Evolutionary conservation across 2,329 filamentous ascomycete genomes (phyloP).

Genomic region (Trichoderma brevicompactum): DNA sequence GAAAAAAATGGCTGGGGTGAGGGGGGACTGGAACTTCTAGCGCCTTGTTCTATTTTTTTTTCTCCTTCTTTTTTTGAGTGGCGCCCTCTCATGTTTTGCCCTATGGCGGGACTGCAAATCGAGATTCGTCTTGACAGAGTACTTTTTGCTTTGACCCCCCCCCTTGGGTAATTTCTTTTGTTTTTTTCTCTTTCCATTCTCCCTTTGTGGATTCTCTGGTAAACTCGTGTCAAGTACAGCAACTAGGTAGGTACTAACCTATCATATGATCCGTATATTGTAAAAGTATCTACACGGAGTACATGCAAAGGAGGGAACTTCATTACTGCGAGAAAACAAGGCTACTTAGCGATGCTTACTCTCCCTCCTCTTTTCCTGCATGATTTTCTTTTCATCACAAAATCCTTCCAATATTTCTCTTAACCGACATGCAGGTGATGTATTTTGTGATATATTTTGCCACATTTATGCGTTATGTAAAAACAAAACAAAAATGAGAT

Average conservation of each 20-base stretch:
- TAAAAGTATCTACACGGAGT: constrained; percentile 1
- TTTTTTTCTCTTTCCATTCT: too few species aligned
- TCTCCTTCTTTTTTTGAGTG: too few species aligned
- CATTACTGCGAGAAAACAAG: background rate
- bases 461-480: background rate
- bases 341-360: constrained; percentile 9
- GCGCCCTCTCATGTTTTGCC: too few species aligned
- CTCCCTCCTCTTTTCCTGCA: background rate
- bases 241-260: background rate
- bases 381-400: background rate
- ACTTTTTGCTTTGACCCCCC: too few species aligned
- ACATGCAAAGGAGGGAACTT: background rate
- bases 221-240: background rate
- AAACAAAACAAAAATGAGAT: background rate
- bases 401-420: constrained; percentile 14
- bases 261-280: too few species aligned
- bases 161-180: too few species aligned
- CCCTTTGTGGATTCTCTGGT: background rate
- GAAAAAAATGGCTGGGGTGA: too few species aligned
- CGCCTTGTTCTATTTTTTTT: too few species aligned
- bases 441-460: too few species aligned
- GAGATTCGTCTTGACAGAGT: too few species aligned
- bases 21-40: too few species aligned
- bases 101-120: too few species aligned
- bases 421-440: constrained; percentile 10